Percentiles rank a stretch among this genome's conserved stretches.
These are phyloP conservation scores for Cercospora citrullina DNA, from an alignment of 2,329 filamentous ascomycete species.

Conservation along the genomic window DNA sequence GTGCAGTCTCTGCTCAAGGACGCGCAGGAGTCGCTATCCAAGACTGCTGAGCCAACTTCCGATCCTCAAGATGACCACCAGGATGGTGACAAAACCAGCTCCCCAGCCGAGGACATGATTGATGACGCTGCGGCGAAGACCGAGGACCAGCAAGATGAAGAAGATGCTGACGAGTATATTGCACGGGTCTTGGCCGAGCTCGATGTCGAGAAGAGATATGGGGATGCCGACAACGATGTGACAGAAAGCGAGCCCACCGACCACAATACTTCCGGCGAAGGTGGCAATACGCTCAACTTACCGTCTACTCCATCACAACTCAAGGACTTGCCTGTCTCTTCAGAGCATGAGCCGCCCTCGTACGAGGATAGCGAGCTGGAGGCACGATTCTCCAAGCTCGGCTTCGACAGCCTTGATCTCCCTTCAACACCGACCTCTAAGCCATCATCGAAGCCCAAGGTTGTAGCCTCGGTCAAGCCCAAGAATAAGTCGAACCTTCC, in stretches of 20 bases:
- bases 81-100: not conserved
- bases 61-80: not conserved
- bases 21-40: conserved; percentile 43
- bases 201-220: conserved; percentile 46
- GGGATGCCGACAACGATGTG: conserved; percentile 21
- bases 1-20: conserved; percentile 46
- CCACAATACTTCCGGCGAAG: not conserved
- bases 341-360: conserved; percentile 30
- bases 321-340: conserved; percentile 15
- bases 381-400: conserved; percentile 48
- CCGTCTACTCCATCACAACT: conserved; percentile 38
- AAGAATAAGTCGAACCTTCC: conserved; percentile 40
- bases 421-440: conserved; percentile 51
- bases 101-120: conserved; percentile 6
- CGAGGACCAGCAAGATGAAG: conserved; percentile 37
- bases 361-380: conserved; percentile 48
- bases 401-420: conserved; percentile 45
- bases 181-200: conserved; percentile 49
- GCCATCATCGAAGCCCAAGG: conserved; percentile 36
- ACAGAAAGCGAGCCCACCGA: not conserved
- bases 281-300: conserved; percentile 24
- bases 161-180: conserved; percentile 50
- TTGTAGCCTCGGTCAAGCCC: conserved; percentile 25
- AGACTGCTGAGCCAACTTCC: conserved; percentile 7
- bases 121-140: conserved; percentile 18